A percentile compares a stretch with the other conserved stretches of the same genome.
Conservation (phyloP, 2,329 filamentous ascomycete genomes). For the Aspergillus melleus region DNA sequence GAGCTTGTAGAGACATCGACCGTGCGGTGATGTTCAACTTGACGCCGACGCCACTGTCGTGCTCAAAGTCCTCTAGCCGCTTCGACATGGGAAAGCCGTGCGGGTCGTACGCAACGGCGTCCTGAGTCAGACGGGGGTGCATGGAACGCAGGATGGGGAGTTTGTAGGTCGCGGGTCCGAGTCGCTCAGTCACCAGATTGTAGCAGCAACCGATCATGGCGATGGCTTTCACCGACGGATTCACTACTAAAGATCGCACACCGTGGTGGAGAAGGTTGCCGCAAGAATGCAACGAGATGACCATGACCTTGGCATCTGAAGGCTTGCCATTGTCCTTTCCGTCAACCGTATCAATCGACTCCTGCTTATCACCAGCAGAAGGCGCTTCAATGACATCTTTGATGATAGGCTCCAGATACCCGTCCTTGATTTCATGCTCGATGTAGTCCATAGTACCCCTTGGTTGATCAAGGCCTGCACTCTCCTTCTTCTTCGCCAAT, state of each 20-base stretch:
- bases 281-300: slow-evolving; percentile 94
- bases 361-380: neutral
- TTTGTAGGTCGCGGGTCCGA: slow-evolving; percentile 85
- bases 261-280: slow-evolving; percentile 97
- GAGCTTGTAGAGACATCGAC: slow-evolving; percentile 98
- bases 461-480: slow-evolving; percentile 14
- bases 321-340: slow-evolving; percentile 6
- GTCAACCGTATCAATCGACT: neutral
- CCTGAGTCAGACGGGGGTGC: slow-evolving; percentile 67
- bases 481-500: slow-evolving; percentile 12
- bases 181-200: slow-evolving; percentile 87
- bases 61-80: slow-evolving; percentile 58
- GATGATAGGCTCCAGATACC: slow-evolving; percentile 43
- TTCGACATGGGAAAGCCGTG: slow-evolving; percentile 93
- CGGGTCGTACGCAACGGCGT: slow-evolving; percentile 74
- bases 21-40: slow-evolving; percentile 92
- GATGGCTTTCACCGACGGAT: slow-evolving; percentile 81
- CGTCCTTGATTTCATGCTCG: slow-evolving; percentile 46
- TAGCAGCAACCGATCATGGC: slow-evolving; percentile 98
- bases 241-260: slow-evolving; percentile 79
- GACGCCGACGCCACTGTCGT: slow-evolving; percentile 62
- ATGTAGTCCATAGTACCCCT: slow-evolving; percentile 44
- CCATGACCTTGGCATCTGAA: slow-evolving; percentile 61
- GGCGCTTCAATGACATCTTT: slow-evolving; percentile 34
- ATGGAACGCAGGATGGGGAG: slow-evolving; percentile 72